Evolutionary conservation across 192 early-diverging fungal genomes (phyloP), one percentile per base, ranked within the genome.

Genomic region (Funneliformis mosseae): DNA sequence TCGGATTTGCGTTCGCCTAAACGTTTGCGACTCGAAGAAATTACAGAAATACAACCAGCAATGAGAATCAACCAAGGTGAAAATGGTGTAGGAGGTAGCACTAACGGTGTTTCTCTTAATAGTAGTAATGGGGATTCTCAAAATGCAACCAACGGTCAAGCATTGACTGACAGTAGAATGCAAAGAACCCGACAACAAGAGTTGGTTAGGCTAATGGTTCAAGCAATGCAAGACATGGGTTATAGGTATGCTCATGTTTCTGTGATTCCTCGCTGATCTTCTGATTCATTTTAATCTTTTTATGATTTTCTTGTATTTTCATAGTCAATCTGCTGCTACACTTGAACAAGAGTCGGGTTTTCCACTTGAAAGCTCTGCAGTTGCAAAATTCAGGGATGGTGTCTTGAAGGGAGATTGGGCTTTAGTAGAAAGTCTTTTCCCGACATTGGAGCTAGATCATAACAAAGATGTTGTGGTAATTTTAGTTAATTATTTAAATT

Each of bases 191-290:
- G 80, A 28, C 25, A 45, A 50, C 41, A 75, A 46, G 97, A 99
- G 81, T 87, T 97, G 6, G 94, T 97, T 41, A 91, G 97, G 39
- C 85, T 99, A 14, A 92, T 99, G 81, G 83, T 96, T 25, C 97
- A 99, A 84, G 91, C 94, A 74, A 86, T 98, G 55, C 86, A 89
- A 45, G 93, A 95, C 76, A 84, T 97, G 72, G 97, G 95, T 1
- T 94, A 93, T 77, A 83, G 81, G 94, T 95, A 88, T 83, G 88
- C 39, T 45, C 21, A 21, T 70, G 9, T 83, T n/a, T 83, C 28
- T 66, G 27, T 3, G 46, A 27, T 43, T 38, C 3, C 27, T 77
- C 7, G 28, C 55, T 55, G 8, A 11, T 50, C 4, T 63, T 67
- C 62, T 62, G 16, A 60, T 11, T 39, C n/a, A 39, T n/a, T 55